Conservation (phyloP, 441 rosid genomes). For the Aquilaria agallochum region DNA sequence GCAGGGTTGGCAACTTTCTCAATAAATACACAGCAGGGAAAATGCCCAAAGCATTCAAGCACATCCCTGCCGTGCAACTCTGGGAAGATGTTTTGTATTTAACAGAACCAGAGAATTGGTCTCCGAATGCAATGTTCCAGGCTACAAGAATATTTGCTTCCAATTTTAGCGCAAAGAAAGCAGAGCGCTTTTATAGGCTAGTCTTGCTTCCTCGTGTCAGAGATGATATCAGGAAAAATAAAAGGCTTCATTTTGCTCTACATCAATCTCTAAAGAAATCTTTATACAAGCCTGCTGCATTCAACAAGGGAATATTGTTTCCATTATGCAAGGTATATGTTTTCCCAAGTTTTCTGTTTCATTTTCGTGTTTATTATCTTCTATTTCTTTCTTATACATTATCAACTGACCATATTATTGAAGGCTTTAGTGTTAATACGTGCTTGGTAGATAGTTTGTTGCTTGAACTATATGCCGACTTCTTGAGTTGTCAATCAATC, state of each 20-base stretch:
- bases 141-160: conserved; percentile 87
- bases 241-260: conserved; percentile 76
- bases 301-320: conserved; percentile 85
- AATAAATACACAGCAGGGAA: conserved; percentile 79
- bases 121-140: conserved; percentile 84
- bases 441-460: no score
- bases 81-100: conserved; percentile 89
- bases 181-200: conserved; percentile 63
- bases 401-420: no score
- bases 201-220: conserved; percentile 91
- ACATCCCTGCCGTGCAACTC: conserved; percentile 58
- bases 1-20: conserved; percentile 75
- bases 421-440: no score
- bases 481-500: no score
- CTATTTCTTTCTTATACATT: no score
- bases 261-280: conserved; percentile 80
- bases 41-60: conserved; percentile 82
- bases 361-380: no score
- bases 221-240: conserved; percentile 78
- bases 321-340: conserved; percentile 75
- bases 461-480: no score
- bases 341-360: not conserved
- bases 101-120: conserved; percentile 94
- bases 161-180: conserved; percentile 63
- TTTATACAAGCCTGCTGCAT: conserved; percentile 84